phyloP scores from a whole-genome alignment of 495 filamentous ascomycete species.

The Umbilicaria muhlenbergii region DNA sequence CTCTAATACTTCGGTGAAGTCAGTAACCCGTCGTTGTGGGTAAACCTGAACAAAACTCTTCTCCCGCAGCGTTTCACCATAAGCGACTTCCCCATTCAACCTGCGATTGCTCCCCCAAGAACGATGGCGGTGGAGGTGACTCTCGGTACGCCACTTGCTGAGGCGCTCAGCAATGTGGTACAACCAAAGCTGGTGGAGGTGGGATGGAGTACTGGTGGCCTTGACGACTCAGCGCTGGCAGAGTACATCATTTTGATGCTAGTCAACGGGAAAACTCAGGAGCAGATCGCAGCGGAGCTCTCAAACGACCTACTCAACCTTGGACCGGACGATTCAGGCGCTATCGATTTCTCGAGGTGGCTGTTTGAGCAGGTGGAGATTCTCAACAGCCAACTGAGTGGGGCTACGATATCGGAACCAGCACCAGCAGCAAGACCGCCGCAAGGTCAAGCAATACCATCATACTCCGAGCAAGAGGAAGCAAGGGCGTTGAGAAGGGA shows the following conservation, averaged over 20 bases:
- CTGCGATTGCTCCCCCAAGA: neutral
- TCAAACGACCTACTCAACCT: conserved; percentile 77
- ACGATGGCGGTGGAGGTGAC: conserved; percentile 59
- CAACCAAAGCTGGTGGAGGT: conserved; percentile 92
- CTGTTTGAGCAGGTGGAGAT: conserved; percentile 68
- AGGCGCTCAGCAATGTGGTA: conserved; percentile 61
- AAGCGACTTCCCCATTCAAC: too few relatives aligned
- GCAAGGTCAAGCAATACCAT: conserved; percentile 21
- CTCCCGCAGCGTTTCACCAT: too few relatives aligned
- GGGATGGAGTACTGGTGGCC: conserved; percentile 69
- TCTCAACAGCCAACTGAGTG: conserved; percentile 49
- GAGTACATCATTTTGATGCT: conserved; percentile 97
- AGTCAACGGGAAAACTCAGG: conserved; percentile 79
- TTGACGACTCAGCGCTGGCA: conserved; percentile 69
- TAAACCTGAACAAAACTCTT: too few relatives aligned
- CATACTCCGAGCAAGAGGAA: conserved; percentile 21
- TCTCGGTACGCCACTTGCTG: conserved; percentile 62
- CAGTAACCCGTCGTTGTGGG: too few relatives aligned
- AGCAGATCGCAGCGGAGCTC: conserved; percentile 77
- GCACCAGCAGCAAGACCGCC: conserved; percentile 10
- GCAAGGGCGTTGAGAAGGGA: conserved; percentile 9
- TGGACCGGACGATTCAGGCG: conserved; percentile 65
- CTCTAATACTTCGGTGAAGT: too few relatives aligned
- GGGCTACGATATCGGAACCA: conserved; percentile 12
- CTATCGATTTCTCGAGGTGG: conserved; percentile 76